Conservation (phyloP, 129 eudicot genomes). For the Logfia minima region DNA sequence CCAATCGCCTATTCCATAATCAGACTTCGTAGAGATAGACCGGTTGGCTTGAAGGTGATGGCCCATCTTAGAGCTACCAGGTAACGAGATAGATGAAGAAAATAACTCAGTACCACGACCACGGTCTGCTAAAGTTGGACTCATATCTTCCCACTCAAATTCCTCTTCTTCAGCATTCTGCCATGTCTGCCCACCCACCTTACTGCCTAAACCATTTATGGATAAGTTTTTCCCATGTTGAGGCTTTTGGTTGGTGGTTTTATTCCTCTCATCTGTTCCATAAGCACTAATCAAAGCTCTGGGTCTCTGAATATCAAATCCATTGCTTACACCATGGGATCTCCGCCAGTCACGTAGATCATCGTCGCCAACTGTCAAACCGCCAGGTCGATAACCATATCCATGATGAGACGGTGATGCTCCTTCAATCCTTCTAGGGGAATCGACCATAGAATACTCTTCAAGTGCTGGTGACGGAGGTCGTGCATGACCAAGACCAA, state of each 20-base stretch:
- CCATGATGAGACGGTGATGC: slow-evolving; percentile 65
- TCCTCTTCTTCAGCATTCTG: slow-evolving; percentile 93
- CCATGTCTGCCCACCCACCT: slow-evolving; percentile 53
- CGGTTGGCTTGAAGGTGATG: slow-evolving; percentile 38
- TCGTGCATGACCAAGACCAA: slow-evolving; percentile 41
- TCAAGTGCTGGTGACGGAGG: slow-evolving; percentile 58
- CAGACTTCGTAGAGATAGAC: slow-evolving; percentile 35
- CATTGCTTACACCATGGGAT: slow-evolving; percentile 37
- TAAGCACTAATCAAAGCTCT: slow-evolving; percentile 94
- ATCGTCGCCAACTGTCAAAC: slow-evolving; percentile 39
- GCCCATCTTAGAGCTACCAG: slow-evolving; percentile 39
- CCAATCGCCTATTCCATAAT: slow-evolving; percentile 48
- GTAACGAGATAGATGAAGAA: slow-evolving; percentile 30
- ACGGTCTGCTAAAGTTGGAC: slow-evolving; percentile 58
- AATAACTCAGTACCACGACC: slow-evolving; percentile 37
- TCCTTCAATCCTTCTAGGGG: slow-evolving; percentile 53
- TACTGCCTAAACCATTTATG: slow-evolving; percentile 43
- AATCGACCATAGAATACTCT: slow-evolving; percentile 38
- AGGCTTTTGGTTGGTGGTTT: slow-evolving; percentile 35
- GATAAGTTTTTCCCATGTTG: slow-evolving; percentile 24
- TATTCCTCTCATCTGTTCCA: slow-evolving; percentile 79
- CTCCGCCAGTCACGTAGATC: slow-evolving; percentile 49
- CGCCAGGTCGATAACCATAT: slow-evolving; percentile 44
- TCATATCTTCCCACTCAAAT: slow-evolving; percentile 92
- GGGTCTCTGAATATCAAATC: slow-evolving; percentile 65